Base-by-base conservation (phyloP, 2,329 filamentous ascomycete genomes). In the Xylaria sp. region DNA sequence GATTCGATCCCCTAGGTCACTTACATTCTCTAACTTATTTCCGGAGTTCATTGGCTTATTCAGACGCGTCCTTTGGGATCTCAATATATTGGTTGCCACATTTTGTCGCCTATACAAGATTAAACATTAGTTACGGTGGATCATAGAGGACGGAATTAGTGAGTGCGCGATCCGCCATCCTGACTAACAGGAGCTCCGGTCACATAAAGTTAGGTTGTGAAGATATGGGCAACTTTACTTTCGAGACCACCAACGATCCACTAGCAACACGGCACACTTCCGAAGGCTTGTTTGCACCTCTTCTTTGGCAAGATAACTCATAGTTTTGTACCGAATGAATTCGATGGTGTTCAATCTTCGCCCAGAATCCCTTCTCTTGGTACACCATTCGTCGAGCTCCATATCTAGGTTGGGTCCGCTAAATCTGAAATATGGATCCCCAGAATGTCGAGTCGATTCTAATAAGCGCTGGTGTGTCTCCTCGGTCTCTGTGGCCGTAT, bases 191-290 rank as follows among this genome's bases (percentile, higher is more conserved):
- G 25, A 17, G 25, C 31, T 50, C 47, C 25, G 25, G 47, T 15
- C 13, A 50, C 25, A n/a, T 15, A 10, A 47, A 47, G 44, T 47
- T 47, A 4, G 38, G 5, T 31, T 31, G 31, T 9, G 15, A 49
- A 31, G 47, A 50, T 3, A 3, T 15, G 25, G 47, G 15, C 1
- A 50, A 6, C 25, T 29, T 50, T 50, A 50, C 47, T 50, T 50
- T 50, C 47, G 47, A 50, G 47, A 50, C 47, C 47, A 31, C 47
- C 47, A 50, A 29, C 47, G 47, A 50, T 50, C 47, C 5, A 50
- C 47, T 29, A 50, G n/a, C n/a, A 50, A 27, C 15, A 31, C 17
- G 25, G 47, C 47, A 31, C 47, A 50, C 27, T 50, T 15, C 22
- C 47, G 25, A 31, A 50, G 25, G 15, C n/a, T 31, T 4, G 15